Base-by-base conservation (phyloP, 2,329 filamentous ascomycete species). In the Neofusicoccum kwambonambiense region DNA sequence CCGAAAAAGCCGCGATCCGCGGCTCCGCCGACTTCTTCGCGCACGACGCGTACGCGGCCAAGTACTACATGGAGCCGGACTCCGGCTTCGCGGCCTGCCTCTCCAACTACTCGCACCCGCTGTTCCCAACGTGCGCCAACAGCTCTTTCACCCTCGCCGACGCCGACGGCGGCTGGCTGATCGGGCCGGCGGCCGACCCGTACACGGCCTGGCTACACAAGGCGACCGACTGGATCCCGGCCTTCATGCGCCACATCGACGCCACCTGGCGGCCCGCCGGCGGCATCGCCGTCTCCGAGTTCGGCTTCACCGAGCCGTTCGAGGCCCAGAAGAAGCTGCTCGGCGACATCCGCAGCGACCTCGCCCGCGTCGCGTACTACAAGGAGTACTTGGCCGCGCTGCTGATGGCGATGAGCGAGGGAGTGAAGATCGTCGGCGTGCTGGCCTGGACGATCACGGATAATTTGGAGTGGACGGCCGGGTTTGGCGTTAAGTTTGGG, bases 381-480 rank as follows among this genome's bases (percentile, higher is more conserved):
- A 62, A 67, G 9, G 72, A 72, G 31, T 78, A 77, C 66, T 68
- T 78, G 49, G 58, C 72, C 31, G 75, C 68, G 8, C 73, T 75
- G 17, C 68, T 78, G 19, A 73, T 75, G n/a, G 72, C 72, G 41
- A 67, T 75, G 27, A 69, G 65, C 19, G 75, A 78, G 50, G 74
- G 75, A 1, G 72, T 78, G 3, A 73, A 77, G 58, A 74, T 78
- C 1, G 68, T 75, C 13, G 77, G 76, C 0, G 68, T 69, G 52
- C 57, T 78, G 41, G 77, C 75, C 22, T 78, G 76, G 76, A 73
- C 70, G 52, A 74, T 77, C 35, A 68, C 73, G 7, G 76, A 78
- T 66, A 79, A 79, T 62, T 69, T 75, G 49, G 77, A 78, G 68
- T 78, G 76, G 76, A 62, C 62, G 12, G 65, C 68, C 37, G 75